Base-by-base conservation (phyloP, 2,329 filamentous ascomycete species). In the Aspergillus oerlinghausenensis region DNA sequence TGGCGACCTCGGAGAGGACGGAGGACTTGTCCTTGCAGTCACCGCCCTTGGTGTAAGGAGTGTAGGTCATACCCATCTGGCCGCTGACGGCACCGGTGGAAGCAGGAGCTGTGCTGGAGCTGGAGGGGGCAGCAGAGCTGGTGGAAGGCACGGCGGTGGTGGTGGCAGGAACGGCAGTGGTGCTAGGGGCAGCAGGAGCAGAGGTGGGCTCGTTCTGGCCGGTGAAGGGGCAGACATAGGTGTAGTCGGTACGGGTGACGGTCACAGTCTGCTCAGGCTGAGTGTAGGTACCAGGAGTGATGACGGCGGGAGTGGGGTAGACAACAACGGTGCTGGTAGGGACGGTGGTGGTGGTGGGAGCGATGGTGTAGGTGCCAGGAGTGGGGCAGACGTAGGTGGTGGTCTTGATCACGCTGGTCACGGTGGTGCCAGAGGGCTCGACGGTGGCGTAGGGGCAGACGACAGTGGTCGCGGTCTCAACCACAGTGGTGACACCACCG, bases 61-160 rank as follows among this genome's bases (percentile, higher is more conserved):
- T 90, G 82, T 92, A 94, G 69, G 89, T 89, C 70, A 93, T 88
- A 73, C 84, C 88, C 80, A 84, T 90, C 70, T 87, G 82, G 61
- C 70, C 68, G 51, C 69, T 68, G 52, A 69, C 71, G 73, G 67
- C 56, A 40, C 63, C 50, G 10, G 61, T 60, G 55, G 57, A 52
- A 47, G 55, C 59, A 45, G 62, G 57, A 54, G 61, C 53, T 53
- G n/a, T 43, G 40, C 40, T 42, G 40, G 40, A 42, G 61, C 51
- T 55, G 52, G 55, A 32, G 57, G 68, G 67, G 55, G 71, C 47
- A 52, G 63, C 63, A 57, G 65, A 56, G 53, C 64, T 60, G 59
- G 70, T 63, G 55, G 64, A 61, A 43, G 61, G 47, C 23, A 61
- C 57, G 48, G 67, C 64, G 53, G 68, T 59, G 53, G 64, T 64